Percentiles rank a stretch among this genome's conserved stretches.
Evolutionary conservation across 352 stramenopile species (phyloP).

Genomic region (Nothophytophthora sp.): DNA sequence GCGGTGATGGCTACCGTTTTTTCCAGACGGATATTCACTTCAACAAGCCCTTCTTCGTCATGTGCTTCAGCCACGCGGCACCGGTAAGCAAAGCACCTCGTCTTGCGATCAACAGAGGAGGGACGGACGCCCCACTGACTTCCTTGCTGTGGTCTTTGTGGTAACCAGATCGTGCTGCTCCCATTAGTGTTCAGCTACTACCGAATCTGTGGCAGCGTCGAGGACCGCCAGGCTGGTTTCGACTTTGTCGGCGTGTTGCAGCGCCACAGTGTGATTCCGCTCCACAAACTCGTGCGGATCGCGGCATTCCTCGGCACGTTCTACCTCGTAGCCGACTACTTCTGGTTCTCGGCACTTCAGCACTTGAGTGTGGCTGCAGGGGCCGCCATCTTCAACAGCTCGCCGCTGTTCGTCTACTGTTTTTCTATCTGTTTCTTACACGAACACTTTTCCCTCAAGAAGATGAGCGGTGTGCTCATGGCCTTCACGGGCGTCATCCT

Average conservation of each 20-base stretch:
- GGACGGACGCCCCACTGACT: no score
- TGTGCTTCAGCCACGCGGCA: conserved; percentile 47
- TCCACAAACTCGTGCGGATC: conserved; percentile 29
- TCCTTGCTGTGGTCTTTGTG: background rate
- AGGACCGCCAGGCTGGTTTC: conserved; percentile 14
- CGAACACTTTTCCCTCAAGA: conserved; percentile 36
- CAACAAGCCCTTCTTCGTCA: conserved; percentile 52
- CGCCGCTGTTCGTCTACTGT: conserved; percentile 67
- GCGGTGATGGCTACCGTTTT: background rate
- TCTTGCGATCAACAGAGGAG: background rate
- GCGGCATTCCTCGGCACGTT: conserved; percentile 46
- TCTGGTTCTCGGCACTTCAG: conserved; percentile 54
- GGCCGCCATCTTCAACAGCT: conserved; percentile 60
- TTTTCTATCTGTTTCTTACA: conserved; percentile 64
- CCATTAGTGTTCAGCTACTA: conserved; percentile 34
- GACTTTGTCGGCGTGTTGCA: conserved; percentile 22
- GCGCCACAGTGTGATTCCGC: conserved; percentile 41
- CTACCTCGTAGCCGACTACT: conserved; percentile 48
- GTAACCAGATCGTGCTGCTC: conserved; percentile 15
- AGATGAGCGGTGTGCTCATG: conserved; percentile 42
- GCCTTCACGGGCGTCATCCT: conserved; percentile 51
- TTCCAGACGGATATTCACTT: conserved; percentile 18
- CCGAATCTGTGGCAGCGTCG: conserved; percentile 16
- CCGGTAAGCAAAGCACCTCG: conserved; percentile 18
- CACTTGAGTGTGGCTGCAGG: conserved; percentile 48